phyloP scores from a whole-genome alignment of 2,329 filamentous ascomycete species.

The Neonectria neomacrospora region DNA sequence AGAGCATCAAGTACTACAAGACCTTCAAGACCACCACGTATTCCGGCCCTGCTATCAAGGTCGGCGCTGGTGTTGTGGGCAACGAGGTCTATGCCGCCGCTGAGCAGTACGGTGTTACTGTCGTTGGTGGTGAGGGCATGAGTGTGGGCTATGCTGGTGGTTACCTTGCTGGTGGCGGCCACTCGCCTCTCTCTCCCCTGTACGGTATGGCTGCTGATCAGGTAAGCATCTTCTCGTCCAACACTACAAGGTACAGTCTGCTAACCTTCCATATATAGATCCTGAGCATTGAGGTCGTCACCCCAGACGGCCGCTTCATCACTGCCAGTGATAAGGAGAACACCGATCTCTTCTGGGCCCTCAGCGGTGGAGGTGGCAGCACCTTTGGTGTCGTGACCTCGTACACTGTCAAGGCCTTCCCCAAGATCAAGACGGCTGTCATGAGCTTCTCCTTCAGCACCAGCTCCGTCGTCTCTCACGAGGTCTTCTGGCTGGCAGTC shows the following conservation, averaged over 20 bases:
- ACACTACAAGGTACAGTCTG: neutral
- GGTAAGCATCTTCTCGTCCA: slow-evolving; percentile 10
- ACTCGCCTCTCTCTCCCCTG: slow-evolving; percentile 33
- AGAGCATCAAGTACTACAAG: slow-evolving; percentile 49
- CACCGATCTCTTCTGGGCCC: slow-evolving; percentile 50
- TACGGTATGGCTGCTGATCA: slow-evolving; percentile 40
- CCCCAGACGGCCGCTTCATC: slow-evolving; percentile 34
- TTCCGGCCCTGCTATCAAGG: slow-evolving; percentile 62
- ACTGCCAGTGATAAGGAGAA: slow-evolving; percentile 31
- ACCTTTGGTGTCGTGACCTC: slow-evolving; percentile 48
- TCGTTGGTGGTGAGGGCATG: slow-evolving; percentile 64
- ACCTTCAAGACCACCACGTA: slow-evolving; percentile 42
- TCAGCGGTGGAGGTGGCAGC: slow-evolving; percentile 54
- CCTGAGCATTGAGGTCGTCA: slow-evolving; percentile 35
- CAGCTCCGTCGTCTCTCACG: slow-evolving; percentile 25
- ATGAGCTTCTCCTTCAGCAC: slow-evolving; percentile 39
- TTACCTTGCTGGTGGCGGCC: slow-evolving; percentile 37
- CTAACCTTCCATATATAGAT: slow-evolving; percentile 17
- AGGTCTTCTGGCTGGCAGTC: slow-evolving; percentile 36
- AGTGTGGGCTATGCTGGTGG: slow-evolving; percentile 39
- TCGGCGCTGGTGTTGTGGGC: slow-evolving; percentile 65
- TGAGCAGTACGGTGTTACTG: slow-evolving; percentile 56
- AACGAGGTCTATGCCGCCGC: slow-evolving; percentile 64
- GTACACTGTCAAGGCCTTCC: slow-evolving; percentile 54
- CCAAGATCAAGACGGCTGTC: slow-evolving; percentile 40